phyloP scores from a whole-genome alignment of 106 monocot genomes.

The Amphibolis antarctica region DNA sequence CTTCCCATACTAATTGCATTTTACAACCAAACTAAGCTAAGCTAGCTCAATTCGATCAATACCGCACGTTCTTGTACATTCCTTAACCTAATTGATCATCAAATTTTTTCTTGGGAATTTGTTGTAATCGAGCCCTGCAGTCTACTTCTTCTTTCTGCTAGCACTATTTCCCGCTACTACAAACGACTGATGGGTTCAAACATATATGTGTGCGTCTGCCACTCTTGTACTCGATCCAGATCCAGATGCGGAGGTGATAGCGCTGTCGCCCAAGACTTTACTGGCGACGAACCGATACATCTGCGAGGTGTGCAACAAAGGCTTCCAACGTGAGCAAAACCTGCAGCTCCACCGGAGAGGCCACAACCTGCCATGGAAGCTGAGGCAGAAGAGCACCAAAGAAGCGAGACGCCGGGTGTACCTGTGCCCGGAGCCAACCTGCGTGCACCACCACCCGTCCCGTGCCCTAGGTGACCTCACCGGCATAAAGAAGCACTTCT shows the following conservation, averaged over 20 bases:
- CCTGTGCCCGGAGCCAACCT: constrained; percentile 82
- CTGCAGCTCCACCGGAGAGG: constrained; percentile 79
- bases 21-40: too few species aligned
- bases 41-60: too few species aligned
- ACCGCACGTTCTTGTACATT: too few species aligned
- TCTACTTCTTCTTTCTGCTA: too few species aligned
- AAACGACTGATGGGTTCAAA: too few species aligned
- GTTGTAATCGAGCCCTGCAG: too few species aligned
- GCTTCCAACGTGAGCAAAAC: constrained; percentile 80
- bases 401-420: constrained; percentile 52
- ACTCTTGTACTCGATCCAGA: constrained; percentile 21
- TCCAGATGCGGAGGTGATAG: constrained; percentile 80
- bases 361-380: constrained; percentile 93
- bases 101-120: too few species aligned
- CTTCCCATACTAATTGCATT: too few species aligned
- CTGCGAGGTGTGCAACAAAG: constrained; percentile 85
- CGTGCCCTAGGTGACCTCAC: constrained; percentile 92
- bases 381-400: constrained; percentile 58
- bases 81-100: too few species aligned
- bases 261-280: constrained; percentile 68
- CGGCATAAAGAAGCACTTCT: constrained; percentile 98
- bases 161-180: too few species aligned
- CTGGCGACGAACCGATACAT: constrained; percentile 81
- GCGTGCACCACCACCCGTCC: constrained; percentile 88
- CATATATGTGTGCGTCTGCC: too few species aligned